A percentile compares a stretch with the other conserved stretches of the same genome.
Evolutionary conservation across 2,329 filamentous ascomycete species (phyloP).

Genomic region (Aspergillus quadrilineatus): DNA sequence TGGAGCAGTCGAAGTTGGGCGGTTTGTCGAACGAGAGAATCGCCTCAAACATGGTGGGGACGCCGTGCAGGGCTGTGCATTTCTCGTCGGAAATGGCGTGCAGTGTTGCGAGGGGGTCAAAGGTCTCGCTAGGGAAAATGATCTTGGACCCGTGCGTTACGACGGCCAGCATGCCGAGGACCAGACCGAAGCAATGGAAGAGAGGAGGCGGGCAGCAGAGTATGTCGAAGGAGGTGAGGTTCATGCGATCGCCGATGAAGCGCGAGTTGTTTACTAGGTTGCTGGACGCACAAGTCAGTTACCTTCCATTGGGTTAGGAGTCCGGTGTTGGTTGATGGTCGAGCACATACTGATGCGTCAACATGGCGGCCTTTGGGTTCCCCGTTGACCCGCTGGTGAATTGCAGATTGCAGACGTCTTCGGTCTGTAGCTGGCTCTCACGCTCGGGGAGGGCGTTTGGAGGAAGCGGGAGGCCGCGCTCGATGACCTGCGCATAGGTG

Average conservation of each 20-base stretch:
- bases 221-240: constrained; percentile 63
- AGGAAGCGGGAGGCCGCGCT: constrained; percentile 51
- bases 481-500: constrained; percentile 61
- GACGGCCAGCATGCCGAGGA: constrained; percentile 70
- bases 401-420: constrained; percentile 71
- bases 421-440: constrained; percentile 58
- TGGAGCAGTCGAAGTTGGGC: constrained; percentile 48
- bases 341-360: constrained; percentile 62
- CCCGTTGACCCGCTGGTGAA: constrained; percentile 76
- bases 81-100: constrained; percentile 64
- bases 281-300: constrained; percentile 22
- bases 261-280: constrained; percentile 62
- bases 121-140: constrained; percentile 72
- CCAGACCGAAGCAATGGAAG: constrained; percentile 83
- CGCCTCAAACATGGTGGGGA: constrained; percentile 81
- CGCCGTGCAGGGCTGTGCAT: constrained; percentile 75
- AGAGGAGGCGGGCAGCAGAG: constrained; percentile 80
- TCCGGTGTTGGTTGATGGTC: background rate
- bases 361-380: constrained; percentile 70
- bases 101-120: constrained; percentile 66
- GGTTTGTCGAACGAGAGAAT: constrained; percentile 53
- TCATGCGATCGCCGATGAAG: constrained; percentile 73
- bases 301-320: background rate
- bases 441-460: constrained; percentile 54
- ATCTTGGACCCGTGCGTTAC: constrained; percentile 74